Percentiles rank a stretch among this genome's conserved stretches.
Conservation (phyloP, 495 filamentous ascomycete genomes). For the Schizothecium vesticola region DNA sequence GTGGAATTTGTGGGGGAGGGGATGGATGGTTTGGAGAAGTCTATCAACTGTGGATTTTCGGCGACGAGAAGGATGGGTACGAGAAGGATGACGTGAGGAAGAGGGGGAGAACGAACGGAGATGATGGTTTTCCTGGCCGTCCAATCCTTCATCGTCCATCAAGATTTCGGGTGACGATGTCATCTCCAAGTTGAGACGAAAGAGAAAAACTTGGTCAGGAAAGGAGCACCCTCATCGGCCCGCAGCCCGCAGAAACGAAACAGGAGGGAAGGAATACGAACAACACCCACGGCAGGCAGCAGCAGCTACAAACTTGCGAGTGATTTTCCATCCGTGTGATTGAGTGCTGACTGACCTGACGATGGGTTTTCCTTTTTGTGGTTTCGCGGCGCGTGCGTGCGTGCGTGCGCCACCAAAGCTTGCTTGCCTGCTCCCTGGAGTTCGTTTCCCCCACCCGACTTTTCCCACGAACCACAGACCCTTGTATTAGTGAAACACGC, state of each 20-base stretch:
- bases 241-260: not conserved
- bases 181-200: not conserved
- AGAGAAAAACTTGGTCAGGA: not conserved
- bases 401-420: not conserved
- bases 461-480: not conserved
- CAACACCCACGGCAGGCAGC: not conserved
- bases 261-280: not conserved
- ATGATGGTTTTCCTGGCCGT: not conserved
- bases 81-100: not conserved
- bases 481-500: not conserved
- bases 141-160: not conserved
- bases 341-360: not conserved
- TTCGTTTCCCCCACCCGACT: not conserved
- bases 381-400: not conserved
- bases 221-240: not conserved
- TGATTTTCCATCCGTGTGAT: not conserved
- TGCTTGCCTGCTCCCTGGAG: not conserved
- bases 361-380: not conserved
- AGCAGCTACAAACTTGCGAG: not conserved
- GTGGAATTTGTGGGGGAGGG: not conserved
- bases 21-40: no score
- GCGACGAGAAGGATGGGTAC: not conserved
- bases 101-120: not conserved
- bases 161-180: not conserved
- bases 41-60: not conserved